A percentile compares a stretch with the other conserved stretches of the same genome.
phyloP scores from a whole-genome alignment of 768 basidiomycete species.

The Boletus reticulatus region DNA sequence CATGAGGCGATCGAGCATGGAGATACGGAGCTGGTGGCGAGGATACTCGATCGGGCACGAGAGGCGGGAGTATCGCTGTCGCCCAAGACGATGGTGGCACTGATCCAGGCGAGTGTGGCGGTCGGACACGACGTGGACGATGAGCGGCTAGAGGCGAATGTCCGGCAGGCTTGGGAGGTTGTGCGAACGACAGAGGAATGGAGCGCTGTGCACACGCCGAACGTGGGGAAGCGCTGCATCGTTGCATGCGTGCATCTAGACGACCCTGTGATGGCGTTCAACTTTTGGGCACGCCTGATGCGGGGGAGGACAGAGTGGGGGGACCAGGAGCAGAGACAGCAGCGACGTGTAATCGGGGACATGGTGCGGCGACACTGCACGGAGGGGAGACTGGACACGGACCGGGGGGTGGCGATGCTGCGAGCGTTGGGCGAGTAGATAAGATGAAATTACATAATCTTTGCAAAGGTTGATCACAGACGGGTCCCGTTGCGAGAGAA shows the following conservation, averaged over 20 bases:
- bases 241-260: constrained; percentile 46
- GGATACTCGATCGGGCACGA: constrained; percentile 42
- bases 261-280: constrained; percentile 52
- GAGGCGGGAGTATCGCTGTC: constrained; percentile 39
- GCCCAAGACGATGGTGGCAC: constrained; percentile 46
- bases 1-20: constrained; percentile 51
- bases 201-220: constrained; percentile 40
- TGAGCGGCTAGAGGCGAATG: constrained; percentile 29
- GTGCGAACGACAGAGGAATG: constrained; percentile 37
- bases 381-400: constrained; percentile 25
- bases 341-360: constrained; percentile 42
- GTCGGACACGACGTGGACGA: constrained; percentile 25
- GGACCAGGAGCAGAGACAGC: constrained; percentile 42
- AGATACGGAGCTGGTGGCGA: constrained; percentile 42
- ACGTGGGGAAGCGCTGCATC: constrained; percentile 53
- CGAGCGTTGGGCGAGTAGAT: constrained; percentile 17
- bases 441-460: constrained; percentile 7
- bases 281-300: constrained; percentile 57
- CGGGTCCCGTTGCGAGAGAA: no score
- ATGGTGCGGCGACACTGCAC: constrained; percentile 31
- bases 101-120: constrained; percentile 44
- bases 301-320: constrained; percentile 44
- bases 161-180: constrained; percentile 43
- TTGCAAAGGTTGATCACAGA: no score
- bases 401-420: constrained; percentile 20